These are phyloP conservation scores for Ceratocystis alfenasii DNA, from an alignment of 2,329 filamentous ascomycete genomes.

Conservation along the genomic window DNA sequence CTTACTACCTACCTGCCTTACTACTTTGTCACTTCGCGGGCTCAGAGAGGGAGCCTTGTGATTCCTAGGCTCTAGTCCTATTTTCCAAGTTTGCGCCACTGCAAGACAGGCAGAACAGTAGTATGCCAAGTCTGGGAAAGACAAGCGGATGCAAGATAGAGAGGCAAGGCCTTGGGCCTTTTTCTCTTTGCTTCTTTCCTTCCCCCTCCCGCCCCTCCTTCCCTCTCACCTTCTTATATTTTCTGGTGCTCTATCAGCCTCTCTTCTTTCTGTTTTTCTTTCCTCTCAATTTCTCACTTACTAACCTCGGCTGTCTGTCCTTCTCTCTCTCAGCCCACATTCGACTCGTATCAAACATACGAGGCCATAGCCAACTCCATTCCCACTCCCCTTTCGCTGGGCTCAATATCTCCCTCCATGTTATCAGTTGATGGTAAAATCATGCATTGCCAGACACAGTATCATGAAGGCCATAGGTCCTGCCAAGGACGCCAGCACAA, in stretches of 20 bases:
- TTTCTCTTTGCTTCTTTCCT: neutral
- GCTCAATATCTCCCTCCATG: constrained; percentile 30
- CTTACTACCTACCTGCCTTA: neutral
- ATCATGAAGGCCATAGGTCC: constrained; percentile 20
- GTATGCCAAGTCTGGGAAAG: neutral
- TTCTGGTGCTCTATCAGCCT: neutral
- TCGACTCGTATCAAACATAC: constrained; percentile 30
- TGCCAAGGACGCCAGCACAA: constrained; percentile 29
- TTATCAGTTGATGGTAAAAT: constrained; percentile 30
- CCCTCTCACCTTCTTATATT: neutral
- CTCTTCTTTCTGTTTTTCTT: neutral
- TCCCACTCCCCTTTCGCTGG: constrained; percentile 34
- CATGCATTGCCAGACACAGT: constrained; percentile 18
- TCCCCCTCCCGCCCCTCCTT: neutral
- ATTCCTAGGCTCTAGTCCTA: too few relatives aligned
- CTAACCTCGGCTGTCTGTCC: constrained; percentile 6
- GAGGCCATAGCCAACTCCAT: constrained; percentile 30
- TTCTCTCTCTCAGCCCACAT: constrained; percentile 30
- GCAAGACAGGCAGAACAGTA: neutral
- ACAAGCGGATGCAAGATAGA: neutral
- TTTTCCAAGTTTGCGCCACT: constrained; percentile 1
- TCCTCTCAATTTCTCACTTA: neutral
- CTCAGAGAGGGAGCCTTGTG: neutral
- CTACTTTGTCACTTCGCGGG: neutral
- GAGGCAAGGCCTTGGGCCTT: neutral